Conservation (phyloP, 495 filamentous ascomycete species). For the Aspergillus heteromorphus region DNA sequence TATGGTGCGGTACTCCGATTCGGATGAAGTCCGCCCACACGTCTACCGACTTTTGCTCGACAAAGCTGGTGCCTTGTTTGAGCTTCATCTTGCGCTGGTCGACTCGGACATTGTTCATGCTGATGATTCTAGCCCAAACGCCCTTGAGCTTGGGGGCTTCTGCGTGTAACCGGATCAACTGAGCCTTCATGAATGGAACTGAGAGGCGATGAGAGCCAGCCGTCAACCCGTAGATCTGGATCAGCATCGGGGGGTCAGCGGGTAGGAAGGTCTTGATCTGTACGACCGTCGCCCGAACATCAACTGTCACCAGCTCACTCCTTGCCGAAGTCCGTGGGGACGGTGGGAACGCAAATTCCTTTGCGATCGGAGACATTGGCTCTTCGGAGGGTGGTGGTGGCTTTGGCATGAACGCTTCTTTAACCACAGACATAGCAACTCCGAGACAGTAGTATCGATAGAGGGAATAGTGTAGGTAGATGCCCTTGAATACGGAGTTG, state of each 20-base stretch:
- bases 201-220: constrained; percentile 81
- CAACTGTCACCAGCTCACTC: constrained; percentile 70
- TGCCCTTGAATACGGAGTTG: constrained; percentile 69
- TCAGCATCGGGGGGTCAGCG: constrained; percentile 79
- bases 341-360: constrained; percentile 11
- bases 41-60: constrained; percentile 80
- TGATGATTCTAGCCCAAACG: constrained; percentile 80
- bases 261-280: constrained; percentile 89
- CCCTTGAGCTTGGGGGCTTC: constrained; percentile 73
- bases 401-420: constrained; percentile 62
- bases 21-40: constrained; percentile 79
- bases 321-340: constrained; percentile 28
- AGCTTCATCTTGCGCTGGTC: constrained; percentile 72
- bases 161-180: constrained; percentile 75
- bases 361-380: not conserved
- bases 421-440: constrained; percentile 70
- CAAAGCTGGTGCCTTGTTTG: constrained; percentile 54
- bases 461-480: constrained; percentile 84
- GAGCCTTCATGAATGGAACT: constrained; percentile 68
- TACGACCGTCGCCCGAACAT: constrained; percentile 70
- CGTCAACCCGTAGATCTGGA: constrained; percentile 77
- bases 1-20: constrained; percentile 86
- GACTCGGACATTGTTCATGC: constrained; percentile 70
- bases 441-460: constrained; percentile 91
- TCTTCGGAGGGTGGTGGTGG: constrained; percentile 12